Conservation (phyloP, 805 yeast genomes). For the Candida sphagnicola region DNA sequence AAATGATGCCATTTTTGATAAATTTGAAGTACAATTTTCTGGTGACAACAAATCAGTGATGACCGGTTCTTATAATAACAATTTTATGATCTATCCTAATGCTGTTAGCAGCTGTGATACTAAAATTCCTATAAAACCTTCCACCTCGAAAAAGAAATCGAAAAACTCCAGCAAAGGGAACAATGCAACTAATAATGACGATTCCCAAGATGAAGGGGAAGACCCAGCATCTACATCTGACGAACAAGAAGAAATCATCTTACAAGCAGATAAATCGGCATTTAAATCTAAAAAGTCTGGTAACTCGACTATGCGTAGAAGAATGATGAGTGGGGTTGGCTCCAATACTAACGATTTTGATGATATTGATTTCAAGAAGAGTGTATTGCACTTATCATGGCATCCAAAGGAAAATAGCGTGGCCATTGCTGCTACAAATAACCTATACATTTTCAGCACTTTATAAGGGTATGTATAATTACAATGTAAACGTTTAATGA, state of each 20-base stretch:
- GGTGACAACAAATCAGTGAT: conserved; percentile 90
- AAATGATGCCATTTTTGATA: conserved; percentile 97
- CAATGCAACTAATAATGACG: conserved; percentile 17
- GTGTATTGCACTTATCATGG: conserved; percentile 95
- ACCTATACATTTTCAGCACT: conserved; percentile 80
- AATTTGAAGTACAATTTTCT: conserved; percentile 92
- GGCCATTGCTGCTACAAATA: conserved; percentile 98
- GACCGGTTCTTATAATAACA: conserved; percentile 97
- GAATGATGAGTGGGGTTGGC: conserved; percentile 48
- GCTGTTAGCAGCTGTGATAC: conserved; percentile 32
- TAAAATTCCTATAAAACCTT: neutral
- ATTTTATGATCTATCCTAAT: conserved; percentile 94
- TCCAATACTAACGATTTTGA: conserved; percentile 65
- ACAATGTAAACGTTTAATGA: conserved; percentile 1
- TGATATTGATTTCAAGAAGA: conserved; percentile 88
- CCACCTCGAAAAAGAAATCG: conserved; percentile 1
- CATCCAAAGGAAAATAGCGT: conserved; percentile 96
- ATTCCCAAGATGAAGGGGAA: conserved; percentile 40
- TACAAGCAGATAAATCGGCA: conserved; percentile 98
- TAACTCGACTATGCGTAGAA: conserved; percentile 38
- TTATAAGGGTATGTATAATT: conserved; percentile 31
- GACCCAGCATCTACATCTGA: conserved; percentile 10
- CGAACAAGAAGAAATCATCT: conserved; percentile 57
- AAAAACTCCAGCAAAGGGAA: conserved; percentile 3
- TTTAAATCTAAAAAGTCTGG: conserved; percentile 73